Conservation (phyloP, 2,329 filamentous ascomycete species). For the Paecilomyces niveus region DNA sequence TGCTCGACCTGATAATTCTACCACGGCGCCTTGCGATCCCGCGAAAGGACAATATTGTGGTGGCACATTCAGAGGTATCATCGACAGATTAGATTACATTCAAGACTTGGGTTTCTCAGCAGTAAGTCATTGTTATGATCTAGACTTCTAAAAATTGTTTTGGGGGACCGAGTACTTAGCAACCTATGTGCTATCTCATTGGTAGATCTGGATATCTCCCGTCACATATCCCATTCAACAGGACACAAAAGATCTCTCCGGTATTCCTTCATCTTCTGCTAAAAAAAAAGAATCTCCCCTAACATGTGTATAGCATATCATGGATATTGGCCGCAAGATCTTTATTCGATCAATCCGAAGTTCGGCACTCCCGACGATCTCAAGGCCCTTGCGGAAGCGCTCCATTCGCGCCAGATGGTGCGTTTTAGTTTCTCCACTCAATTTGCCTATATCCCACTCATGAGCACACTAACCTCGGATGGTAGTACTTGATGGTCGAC, state of each 20-base stretch:
- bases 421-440: neutral
- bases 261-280: neutral
- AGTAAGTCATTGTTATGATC: constrained; percentile 32
- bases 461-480: neutral
- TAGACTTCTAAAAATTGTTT: neutral
- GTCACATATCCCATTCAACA: constrained; percentile 23
- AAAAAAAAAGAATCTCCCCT: constrained; percentile 14
- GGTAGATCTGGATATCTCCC: constrained; percentile 16
- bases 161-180: neutral
- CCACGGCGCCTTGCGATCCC: constrained; percentile 9
- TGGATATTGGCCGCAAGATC: constrained; percentile 38
- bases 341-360: constrained; percentile 37
- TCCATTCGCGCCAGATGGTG: constrained; percentile 34
- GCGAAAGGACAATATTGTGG: constrained; percentile 32
- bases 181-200: neutral
- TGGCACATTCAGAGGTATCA: constrained; percentile 38
- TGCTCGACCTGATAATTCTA: constrained; percentile 21
- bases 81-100: constrained; percentile 39
- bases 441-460: neutral
- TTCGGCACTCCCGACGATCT: constrained; percentile 38
- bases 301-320: constrained; percentile 27
- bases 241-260: constrained; percentile 12
- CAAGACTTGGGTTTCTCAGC: constrained; percentile 33
- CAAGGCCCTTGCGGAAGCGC: constrained; percentile 30
- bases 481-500: constrained; percentile 23